Percentiles rank a stretch among this genome's conserved stretches.
Conservation (phyloP, 345 rosid genomes). For the Anacardium occidentale region DNA sequence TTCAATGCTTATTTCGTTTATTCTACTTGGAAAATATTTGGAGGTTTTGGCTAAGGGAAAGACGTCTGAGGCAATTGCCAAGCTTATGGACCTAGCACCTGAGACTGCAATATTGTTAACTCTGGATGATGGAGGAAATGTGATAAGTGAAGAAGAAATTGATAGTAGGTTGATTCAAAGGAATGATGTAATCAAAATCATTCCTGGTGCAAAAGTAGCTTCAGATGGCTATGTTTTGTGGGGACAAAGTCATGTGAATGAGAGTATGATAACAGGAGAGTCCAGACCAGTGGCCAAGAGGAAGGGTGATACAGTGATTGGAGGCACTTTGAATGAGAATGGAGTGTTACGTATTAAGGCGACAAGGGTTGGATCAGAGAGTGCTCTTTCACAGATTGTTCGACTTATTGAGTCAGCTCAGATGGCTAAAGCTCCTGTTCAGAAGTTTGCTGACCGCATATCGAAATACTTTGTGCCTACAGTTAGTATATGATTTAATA, state of each 20-base stretch:
- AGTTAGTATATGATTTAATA: constrained; percentile 41
- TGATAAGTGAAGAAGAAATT: constrained; percentile 64
- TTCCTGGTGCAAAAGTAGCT: constrained; percentile 71
- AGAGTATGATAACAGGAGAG: constrained; percentile 83
- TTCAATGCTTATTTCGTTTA: constrained; percentile 89
- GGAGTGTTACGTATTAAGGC: constrained; percentile 78
- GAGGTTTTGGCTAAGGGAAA: constrained; percentile 87
- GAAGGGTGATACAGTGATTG: constrained; percentile 80
- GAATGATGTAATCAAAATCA: constrained; percentile 72
- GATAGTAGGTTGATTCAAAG: constrained; percentile 81
- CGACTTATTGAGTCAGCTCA: constrained; percentile 94
- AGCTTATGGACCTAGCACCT: constrained; percentile 85
- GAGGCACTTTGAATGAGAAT: constrained; percentile 88
- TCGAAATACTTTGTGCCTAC: constrained; percentile 86
- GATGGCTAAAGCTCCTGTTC: constrained; percentile 95
- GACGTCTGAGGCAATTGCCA: constrained; percentile 92
- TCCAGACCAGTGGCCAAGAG: constrained; percentile 70
- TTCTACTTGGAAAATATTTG: constrained; percentile 85
- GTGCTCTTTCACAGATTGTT: constrained; percentile 91
- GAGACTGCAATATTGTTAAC: constrained; percentile 67
- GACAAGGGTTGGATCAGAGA: constrained; percentile 89
- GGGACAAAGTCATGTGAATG: constrained; percentile 78
- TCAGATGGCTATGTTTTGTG: constrained; percentile 67
- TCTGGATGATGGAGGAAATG: constrained; percentile 61
- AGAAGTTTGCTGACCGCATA: constrained; percentile 90